Base-by-base conservation (phyloP, 1,284 basidiomycete species). In the Termitomyces sp. region DNA sequence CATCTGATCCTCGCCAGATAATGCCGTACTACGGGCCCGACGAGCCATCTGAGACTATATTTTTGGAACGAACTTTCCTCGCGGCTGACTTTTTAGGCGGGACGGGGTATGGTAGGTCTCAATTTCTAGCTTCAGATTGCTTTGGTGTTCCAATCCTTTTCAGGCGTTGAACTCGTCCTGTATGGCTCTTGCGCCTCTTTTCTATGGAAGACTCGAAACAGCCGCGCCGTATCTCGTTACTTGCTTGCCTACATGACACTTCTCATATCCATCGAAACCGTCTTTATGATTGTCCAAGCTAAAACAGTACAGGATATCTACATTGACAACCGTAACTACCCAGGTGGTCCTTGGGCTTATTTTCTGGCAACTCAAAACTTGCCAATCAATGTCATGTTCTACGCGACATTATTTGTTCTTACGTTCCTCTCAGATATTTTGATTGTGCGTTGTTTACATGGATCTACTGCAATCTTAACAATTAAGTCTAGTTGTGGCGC, bases 311-410 rank as follows among this genome's bases (percentile, higher is more conserved):
- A 75, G 56, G 62, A 69, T 21, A 66, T 72, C 19, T 77, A 74
- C 46, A 68, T 77, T 51, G 72, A 75, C 55, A 72, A 76, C 57
- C 65, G 73, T 18, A 72, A 75, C 47, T 76, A 71, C 48, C 72
- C 74, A 14, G 68, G 62, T 3, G 69, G 69, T 9, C 69, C 69
- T 39, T 75, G 72, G 72, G 45, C 41, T 18, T 77, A 72, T 60
- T 75, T 75, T 59, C 59, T 75, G 18, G 67, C 59, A 13, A 67
- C 68, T 0, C 70, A 67, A 59, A 61, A 68, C 30, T 62, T 72
- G 11, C 59, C 72, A 0, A 67, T 74, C 44, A 73, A 75, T 46
- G 71, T 75, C 19, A 67, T 73, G 46, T 75, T 74, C 56, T 69
- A 70, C 49, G 69, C 69, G 6, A 72, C 68, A 0, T 60, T 73